Evolutionary conservation across 306 rosid species (phyloP).

Genomic region (Nissolia schottii): DNA sequence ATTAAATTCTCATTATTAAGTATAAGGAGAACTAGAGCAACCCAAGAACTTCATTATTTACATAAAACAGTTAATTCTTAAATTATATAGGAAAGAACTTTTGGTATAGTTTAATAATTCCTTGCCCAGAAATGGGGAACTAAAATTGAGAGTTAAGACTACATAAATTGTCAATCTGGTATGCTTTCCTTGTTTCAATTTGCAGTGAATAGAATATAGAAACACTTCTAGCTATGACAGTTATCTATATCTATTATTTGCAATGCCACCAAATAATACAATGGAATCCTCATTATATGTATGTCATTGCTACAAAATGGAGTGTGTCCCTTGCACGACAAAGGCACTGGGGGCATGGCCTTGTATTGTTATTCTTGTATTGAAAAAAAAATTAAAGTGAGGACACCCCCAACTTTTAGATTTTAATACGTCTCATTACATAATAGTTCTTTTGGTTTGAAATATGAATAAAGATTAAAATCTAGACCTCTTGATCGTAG

Average conservation of each 20-base stretch:
- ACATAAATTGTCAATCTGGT: not conserved
- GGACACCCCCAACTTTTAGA: too few relatives aligned
- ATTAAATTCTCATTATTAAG: not conserved
- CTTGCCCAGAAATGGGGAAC: not conserved
- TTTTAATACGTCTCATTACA: too few relatives aligned
- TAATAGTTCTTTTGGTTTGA: too few relatives aligned
- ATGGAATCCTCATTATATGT: not conserved
- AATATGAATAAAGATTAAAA: too few relatives aligned
- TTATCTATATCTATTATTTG: not conserved
- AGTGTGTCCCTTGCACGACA: slow-evolving; percentile 8
- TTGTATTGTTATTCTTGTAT: too few relatives aligned
- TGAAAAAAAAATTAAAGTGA: too few relatives aligned
- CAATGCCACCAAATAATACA: not conserved
- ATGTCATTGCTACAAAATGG: not conserved
- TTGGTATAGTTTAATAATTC: not conserved
- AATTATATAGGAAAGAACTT: not conserved
- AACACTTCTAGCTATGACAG: not conserved
- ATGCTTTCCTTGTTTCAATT: not conserved
- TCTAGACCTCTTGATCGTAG: too few relatives aligned
- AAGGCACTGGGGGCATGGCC: not conserved
- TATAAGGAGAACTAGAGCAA: not conserved
- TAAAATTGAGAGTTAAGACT: not conserved
- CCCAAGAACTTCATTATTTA: not conserved
- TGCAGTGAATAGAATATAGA: not conserved
- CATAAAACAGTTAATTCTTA: not conserved